Conservation (phyloP, 495 filamentous ascomycete species). For the Penicillium desertorum region DNA sequence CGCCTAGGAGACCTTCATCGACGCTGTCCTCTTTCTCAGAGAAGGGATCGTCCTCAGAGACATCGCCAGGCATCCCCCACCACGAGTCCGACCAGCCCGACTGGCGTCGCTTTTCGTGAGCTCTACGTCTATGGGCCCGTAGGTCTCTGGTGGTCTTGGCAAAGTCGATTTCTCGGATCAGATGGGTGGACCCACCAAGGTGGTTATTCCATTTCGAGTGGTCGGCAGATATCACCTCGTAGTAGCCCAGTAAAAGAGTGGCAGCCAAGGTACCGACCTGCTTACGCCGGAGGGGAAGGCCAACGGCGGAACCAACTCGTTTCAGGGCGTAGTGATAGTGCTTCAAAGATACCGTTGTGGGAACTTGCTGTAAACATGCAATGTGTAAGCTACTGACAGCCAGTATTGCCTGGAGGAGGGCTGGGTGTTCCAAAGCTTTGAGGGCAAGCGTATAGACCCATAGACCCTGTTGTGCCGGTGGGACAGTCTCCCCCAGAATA, state of each 20-base stretch:
- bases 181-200: constrained; percentile 76
- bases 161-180: constrained; percentile 82
- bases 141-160: constrained; percentile 68
- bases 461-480: constrained; percentile 69
- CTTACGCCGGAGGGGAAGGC: constrained; percentile 66
- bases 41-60: constrained; percentile 44
- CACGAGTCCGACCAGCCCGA: constrained; percentile 18
- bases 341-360: constrained; percentile 76
- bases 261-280: constrained; percentile 83
- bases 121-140: constrained; percentile 48
- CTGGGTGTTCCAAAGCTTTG: constrained; percentile 77
- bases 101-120: constrained; percentile 26
- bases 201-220: constrained; percentile 96
- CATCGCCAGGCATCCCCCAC: constrained; percentile 14
- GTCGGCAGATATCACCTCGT: constrained; percentile 92
- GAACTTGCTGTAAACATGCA: constrained; percentile 70
- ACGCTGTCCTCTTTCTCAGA: constrained; percentile 44
- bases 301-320: constrained; percentile 70
- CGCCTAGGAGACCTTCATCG: constrained; percentile 45
- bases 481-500: constrained; percentile 64
- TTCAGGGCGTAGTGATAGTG: constrained; percentile 89
- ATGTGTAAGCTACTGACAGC: constrained; percentile 88
- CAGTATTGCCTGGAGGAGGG: constrained; percentile 86
- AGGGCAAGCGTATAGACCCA: constrained; percentile 90
- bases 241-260: constrained; percentile 84